Conservation (phyloP, 2,329 filamentous ascomycete genomes). For the Pseudocercospora cruenta region DNA sequence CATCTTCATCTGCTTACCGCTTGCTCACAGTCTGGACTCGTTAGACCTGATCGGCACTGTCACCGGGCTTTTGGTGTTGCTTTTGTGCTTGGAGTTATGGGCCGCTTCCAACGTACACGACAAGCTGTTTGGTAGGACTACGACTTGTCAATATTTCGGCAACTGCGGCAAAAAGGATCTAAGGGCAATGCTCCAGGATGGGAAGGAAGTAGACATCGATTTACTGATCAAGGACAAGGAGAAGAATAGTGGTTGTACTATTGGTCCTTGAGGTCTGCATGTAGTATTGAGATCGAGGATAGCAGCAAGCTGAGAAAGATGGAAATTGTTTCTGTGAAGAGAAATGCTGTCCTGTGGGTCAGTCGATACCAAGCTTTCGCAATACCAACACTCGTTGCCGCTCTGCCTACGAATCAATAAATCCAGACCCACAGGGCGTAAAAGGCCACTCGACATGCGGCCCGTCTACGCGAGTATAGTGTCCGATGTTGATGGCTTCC, state of each 20-base stretch:
- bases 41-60: constrained; percentile 45
- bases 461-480: neutral
- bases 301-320: neutral
- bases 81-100: constrained; percentile 43
- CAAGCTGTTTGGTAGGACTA: constrained; percentile 23
- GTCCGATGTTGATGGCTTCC: neutral
- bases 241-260: constrained; percentile 24
- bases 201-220: constrained; percentile 26
- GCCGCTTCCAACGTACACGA: constrained; percentile 27
- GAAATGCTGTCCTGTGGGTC: neutral
- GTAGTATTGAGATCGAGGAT: neutral
- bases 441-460: neutral
- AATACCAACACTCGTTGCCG: neutral
- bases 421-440: neutral
- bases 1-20: constrained; percentile 59
- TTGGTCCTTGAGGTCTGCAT: constrained; percentile 15
- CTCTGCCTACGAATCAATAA: constrained; percentile 5
- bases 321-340: neutral
- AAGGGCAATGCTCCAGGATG: constrained; percentile 24
- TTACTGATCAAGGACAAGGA: constrained; percentile 19
- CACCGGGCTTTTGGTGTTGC: constrained; percentile 42
- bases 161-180: constrained; percentile 45
- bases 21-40: constrained; percentile 44
- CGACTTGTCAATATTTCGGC: constrained; percentile 35
- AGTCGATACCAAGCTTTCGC: neutral